Evolutionary conservation across 257 asterid genomes (phyloP), one percentile per base, ranked within the genome.

Genomic region (Lycium ferocissimum): DNA sequence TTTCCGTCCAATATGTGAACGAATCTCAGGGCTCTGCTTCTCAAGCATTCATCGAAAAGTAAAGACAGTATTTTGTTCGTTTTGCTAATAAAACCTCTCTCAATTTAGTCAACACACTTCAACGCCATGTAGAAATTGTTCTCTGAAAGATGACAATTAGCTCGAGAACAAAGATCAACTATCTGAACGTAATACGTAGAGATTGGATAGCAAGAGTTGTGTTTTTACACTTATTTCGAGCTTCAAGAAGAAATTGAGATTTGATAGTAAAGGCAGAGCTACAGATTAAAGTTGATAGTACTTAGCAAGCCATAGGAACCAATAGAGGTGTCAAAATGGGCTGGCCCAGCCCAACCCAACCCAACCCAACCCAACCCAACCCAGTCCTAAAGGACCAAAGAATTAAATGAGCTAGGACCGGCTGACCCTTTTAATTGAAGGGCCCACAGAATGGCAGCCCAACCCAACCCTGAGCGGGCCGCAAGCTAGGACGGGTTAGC

Each of bases 1-100:
- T 83, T 86, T 90, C 87, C 95, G 86, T 92, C 95, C 98, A 38
- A 94, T 94, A 88, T 91, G 92, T 14, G 91, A 90, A 83, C 97
- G 92, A 84, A 96, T 93, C 86, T 89, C 88, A 66, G 98, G 98
- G 92, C 95, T 96, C 97, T 92, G 97, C 93, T 95, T 96, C 92
- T 96, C 99, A 90, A 95, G 81, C 98, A 96, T 95, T 67, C 90
- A 82, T 49, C 89, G 90, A 86, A 96, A 84, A 20, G 95, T 90
- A 14, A 91, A 61, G 97, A 92, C 56, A 98, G 97, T 73, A 91
- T 90, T 80, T 87, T 87, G 37, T 88, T 93, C 86, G n/a, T n/a
- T n/a, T 26, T 26, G 33, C 33, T 26, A 0, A 88, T 83, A 40
- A 92, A 92, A 80, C 85, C 90, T 54, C 90, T 71, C 79, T 96